Percentiles rank a stretch among this genome's conserved stretches.
phyloP scores from a whole-genome alignment of 1,139 yeast genomes.

The Hyphopichia khmerensis region DNA sequence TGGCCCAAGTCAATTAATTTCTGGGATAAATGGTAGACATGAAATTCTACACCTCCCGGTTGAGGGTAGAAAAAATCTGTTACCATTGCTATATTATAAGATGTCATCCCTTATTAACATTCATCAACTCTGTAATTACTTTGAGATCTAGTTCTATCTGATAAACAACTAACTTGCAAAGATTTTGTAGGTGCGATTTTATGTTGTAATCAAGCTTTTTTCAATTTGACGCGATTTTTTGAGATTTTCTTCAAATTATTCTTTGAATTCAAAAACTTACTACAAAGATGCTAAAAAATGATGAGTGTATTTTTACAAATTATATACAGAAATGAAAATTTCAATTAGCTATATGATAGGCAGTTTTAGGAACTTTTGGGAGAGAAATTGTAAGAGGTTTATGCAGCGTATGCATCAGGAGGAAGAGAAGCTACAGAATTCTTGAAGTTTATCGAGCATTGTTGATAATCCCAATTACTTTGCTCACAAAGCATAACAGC shows the following conservation, averaged over 20 bases:
- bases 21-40: conserved; percentile 79
- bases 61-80: conserved; percentile 98
- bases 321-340: background rate
- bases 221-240: no score
- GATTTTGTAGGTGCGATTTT: no score
- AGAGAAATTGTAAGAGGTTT: background rate
- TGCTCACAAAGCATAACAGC: conserved; percentile 86
- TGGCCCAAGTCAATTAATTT: conserved; percentile 83
- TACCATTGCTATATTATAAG: conserved; percentile 67
- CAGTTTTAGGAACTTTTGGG: background rate
- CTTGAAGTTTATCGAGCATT: conserved; percentile 69
- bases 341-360: background rate
- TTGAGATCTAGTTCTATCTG: no score
- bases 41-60: conserved; percentile 97
- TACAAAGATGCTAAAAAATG: background rate
- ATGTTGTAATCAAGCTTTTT: no score
- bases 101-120: no score
- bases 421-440: conserved; percentile 53
- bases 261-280: background rate
- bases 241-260: no score
- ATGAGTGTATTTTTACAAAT: background rate
- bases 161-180: no score
- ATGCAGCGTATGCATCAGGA: conserved; percentile 36
- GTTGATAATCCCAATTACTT: conserved; percentile 78
- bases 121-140: no score